A percentile compares a stretch with the other conserved stretches of the same genome.
These are phyloP conservation scores for Sanghuangporus baumii DNA, from an alignment of 1,284 basidiomycete species.

Conservation along the genomic window DNA sequence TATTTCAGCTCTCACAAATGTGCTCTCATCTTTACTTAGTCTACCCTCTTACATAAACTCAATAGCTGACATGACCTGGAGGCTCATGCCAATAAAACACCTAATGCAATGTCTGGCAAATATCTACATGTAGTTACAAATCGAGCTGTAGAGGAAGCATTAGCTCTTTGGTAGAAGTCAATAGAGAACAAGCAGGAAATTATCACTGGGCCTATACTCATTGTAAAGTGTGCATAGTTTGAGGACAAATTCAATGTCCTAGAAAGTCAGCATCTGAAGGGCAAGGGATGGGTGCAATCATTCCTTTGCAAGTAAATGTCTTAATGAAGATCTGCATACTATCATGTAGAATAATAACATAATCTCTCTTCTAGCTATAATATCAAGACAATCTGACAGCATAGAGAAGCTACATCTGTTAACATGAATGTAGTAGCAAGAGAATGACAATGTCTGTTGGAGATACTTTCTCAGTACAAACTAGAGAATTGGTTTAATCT, in stretches of 20 bases:
- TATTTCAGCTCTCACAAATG: background rate
- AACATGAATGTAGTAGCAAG: conserved; percentile 24
- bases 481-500: conserved; percentile 28
- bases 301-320: conserved; percentile 25
- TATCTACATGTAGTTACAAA: conserved; percentile 23
- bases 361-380: conserved; percentile 20
- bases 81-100: background rate
- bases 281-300: conserved; percentile 26
- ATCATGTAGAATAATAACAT: background rate
- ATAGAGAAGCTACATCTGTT: conserved; percentile 36
- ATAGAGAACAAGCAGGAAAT: conserved; percentile 27
- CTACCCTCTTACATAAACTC: background rate
- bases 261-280: conserved; percentile 21
- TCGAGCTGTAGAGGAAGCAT: conserved; percentile 28
- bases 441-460: conserved; percentile 20
- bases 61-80: background rate
- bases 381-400: conserved; percentile 25
- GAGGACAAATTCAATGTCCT: conserved; percentile 27
- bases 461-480: conserved; percentile 22
- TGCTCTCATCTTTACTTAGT: background rate
- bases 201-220: conserved; percentile 29
- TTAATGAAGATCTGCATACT: background rate
- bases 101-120: conserved; percentile 20
- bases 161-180: conserved; percentile 27
- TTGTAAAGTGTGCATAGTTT: conserved; percentile 26